Base-by-base conservation (phyloP, 768 basidiomycete species). In the Harrya chromipes region DNA sequence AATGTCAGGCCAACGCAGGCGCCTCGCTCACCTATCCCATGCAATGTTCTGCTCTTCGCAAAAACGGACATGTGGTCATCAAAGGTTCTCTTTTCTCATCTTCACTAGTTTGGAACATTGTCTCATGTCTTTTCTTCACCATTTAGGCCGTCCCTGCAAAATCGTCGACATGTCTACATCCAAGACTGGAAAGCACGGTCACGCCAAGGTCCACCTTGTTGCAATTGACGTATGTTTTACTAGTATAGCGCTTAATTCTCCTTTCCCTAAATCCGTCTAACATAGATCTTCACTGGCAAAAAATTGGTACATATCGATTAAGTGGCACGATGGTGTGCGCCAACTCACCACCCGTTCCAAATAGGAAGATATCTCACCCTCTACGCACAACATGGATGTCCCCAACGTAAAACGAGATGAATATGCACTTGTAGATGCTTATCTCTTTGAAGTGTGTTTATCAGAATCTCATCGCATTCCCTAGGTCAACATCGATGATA, bases 381-480 rank as follows among this genome's bases (percentile, higher is more conserved):
- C 93, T 67, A 99, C 95, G 70, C 97, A 99, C 83, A 99, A 99
- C 80, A 94, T 99, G 91, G 94, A 97, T 61, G 95, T 97, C 64
- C 95, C 95, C 71, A 90, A 97, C 74, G 93, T 99, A 68, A 54
- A 24, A 42, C 90, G 95, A 70, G 79, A 74, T 53, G 97, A 99
- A 83, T 98, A 85, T 80, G 80, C 86, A 64, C 85, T 99, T 66
- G 89, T 92, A 68, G 64, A 78, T 41, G 14, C 23, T 40, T 40
- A 45, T 53, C 44, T 40, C 20, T 53, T 46, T 38, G 48, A 55
- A 9, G 29, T 26, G 20, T 12, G 1, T 49, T 27, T 21, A 8
- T 16, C 27, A 6, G 7, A 14, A 10, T 52, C 50, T 60, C 26
- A 62, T 34, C 26, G 1, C 23, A 16, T 35, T 35, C 21, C 31